These are phyloP conservation scores for Suillus plorans DNA, from an alignment of 768 basidiomycete genomes.

Conservation along the genomic window DNA sequence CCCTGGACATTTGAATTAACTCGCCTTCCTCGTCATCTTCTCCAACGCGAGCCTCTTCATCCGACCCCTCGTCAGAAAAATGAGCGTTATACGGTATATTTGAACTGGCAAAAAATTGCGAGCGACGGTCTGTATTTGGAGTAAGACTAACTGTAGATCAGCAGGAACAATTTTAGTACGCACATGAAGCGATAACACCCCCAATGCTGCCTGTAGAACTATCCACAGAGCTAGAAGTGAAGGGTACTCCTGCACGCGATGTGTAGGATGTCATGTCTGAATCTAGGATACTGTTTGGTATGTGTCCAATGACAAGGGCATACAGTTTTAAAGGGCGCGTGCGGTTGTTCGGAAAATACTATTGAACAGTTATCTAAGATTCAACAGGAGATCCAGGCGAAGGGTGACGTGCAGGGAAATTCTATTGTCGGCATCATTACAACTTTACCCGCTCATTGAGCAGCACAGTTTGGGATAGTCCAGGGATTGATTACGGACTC, in stretches of 20 bases:
- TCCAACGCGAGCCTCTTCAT: constrained; percentile 13
- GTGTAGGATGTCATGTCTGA: constrained; percentile 46
- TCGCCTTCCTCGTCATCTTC: constrained; percentile 16
- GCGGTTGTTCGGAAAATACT: too few relatives aligned
- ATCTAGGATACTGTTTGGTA: not conserved
- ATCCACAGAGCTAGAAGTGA: constrained; percentile 46
- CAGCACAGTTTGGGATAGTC: not conserved
- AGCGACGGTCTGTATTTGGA: constrained; percentile 53
- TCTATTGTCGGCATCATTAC: not conserved
- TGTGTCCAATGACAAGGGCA: not conserved
- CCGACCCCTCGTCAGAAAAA: constrained; percentile 39
- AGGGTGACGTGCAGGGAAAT: too few relatives aligned
- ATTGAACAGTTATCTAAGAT: not conserved
- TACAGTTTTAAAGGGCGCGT: too few relatives aligned
- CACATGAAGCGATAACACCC: constrained; percentile 63
- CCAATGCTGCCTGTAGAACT: constrained; percentile 46
- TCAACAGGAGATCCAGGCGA: not conserved
- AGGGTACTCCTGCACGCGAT: constrained; percentile 29
- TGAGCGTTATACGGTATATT: constrained; percentile 52
- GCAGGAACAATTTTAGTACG: constrained; percentile 18
- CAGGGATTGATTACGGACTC: not conserved
- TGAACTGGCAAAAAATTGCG: constrained; percentile 66
- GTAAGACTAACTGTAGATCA: constrained; percentile 7
- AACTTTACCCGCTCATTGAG: not conserved
- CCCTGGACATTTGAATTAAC: constrained; percentile 2